These are phyloP conservation scores for Claviceps sp. DNA, from an alignment of 2,329 filamentous ascomycete genomes.

Conservation along the genomic window DNA sequence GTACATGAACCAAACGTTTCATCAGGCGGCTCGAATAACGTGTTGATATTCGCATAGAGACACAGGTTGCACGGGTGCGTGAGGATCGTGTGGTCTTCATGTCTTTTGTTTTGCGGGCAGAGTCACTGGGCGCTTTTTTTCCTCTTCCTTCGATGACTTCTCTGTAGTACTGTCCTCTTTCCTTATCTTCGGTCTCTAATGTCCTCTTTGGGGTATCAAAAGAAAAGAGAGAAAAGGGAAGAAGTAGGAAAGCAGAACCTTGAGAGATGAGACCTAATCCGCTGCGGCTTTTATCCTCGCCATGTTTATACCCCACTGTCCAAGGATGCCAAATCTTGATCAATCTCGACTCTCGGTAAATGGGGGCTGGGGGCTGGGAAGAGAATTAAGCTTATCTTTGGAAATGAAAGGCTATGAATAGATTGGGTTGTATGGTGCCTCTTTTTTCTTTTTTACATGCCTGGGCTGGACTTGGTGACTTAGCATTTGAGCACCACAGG, in stretches of 20 bases:
- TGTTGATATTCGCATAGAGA: neutral
- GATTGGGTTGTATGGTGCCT: conserved; percentile 14
- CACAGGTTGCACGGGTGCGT: neutral
- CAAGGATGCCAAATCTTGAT: neutral
- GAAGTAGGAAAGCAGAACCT: neutral
- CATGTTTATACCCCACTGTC: neutral
- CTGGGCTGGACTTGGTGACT: conserved; percentile 16
- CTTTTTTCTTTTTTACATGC: conserved; percentile 11
- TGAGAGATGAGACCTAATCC: neutral
- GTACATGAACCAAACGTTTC: conserved; percentile 14
- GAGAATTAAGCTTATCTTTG: neutral
- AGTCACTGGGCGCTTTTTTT: neutral
- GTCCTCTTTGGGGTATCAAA: neutral
- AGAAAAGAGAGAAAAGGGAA: neutral
- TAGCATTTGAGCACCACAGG: conserved; percentile 20
- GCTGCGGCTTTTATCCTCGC: neutral
- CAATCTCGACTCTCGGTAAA: neutral
- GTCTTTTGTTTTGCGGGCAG: neutral
- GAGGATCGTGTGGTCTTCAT: neutral
- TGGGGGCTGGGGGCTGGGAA: neutral
- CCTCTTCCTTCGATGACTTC: neutral
- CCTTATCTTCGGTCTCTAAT: neutral
- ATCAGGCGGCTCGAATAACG: neutral
- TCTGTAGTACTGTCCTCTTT: neutral
- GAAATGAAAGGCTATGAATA: conserved; percentile 6